Percentiles rank a stretch among this genome's conserved stretches.
These are phyloP conservation scores for Sanguinoderma infundibulare DNA, from an alignment of 1,284 basidiomycete genomes.

Conservation along the genomic window DNA sequence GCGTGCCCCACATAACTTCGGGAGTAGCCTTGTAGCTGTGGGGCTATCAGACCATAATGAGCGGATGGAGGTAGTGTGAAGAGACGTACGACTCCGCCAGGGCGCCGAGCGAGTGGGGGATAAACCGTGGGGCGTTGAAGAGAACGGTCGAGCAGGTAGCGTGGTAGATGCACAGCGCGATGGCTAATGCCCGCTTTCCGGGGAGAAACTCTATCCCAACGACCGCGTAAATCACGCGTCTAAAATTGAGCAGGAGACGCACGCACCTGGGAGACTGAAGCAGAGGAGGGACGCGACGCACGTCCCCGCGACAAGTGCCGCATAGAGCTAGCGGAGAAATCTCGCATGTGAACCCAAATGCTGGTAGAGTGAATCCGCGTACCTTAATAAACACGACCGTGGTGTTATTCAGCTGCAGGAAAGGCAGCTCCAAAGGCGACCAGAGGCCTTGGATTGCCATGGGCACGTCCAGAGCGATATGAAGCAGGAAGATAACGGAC, in stretches of 20 bases:
- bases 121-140: constrained; percentile 77
- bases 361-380: constrained; percentile 7
- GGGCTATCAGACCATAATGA: constrained; percentile 2
- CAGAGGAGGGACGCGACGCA: constrained; percentile 64
- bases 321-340: constrained; percentile 54
- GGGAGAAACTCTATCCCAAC: constrained; percentile 74
- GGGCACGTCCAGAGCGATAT: constrained; percentile 78
- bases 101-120: constrained; percentile 72
- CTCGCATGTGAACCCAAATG: background rate
- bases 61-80: background rate
- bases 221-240: background rate
- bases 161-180: constrained; percentile 79
- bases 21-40: constrained; percentile 50
- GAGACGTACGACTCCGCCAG: constrained; percentile 60
- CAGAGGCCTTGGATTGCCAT: constrained; percentile 76
- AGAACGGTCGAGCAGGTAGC: constrained; percentile 74
- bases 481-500: constrained; percentile 50
- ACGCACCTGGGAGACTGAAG: constrained; percentile 67
- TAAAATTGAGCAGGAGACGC: constrained; percentile 5
- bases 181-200: constrained; percentile 81
- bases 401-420: constrained; percentile 82
- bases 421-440: constrained; percentile 65
- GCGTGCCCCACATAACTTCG: constrained; percentile 67
- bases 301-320: constrained; percentile 59
- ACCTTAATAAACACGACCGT: constrained; percentile 78